A percentile compares a stretch with the other conserved stretches of the same genome.
These are phyloP conservation scores for Zymoseptoria ardabiliae DNA, from an alignment of 2,329 filamentous ascomycete genomes.

Conservation along the genomic window DNA sequence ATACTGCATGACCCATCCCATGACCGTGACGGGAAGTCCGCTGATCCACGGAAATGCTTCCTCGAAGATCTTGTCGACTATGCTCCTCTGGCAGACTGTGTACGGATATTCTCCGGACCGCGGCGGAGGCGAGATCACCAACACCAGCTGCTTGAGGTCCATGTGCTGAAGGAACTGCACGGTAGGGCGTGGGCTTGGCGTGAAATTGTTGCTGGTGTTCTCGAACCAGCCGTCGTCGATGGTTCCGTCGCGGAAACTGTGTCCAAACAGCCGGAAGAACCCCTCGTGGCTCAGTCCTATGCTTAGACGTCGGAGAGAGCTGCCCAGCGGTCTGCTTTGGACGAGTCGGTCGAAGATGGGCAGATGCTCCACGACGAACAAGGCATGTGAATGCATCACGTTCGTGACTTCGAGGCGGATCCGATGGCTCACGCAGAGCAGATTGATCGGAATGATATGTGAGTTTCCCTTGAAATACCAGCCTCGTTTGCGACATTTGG, in stretches of 20 bases:
- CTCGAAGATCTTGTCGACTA: slow-evolving; percentile 18
- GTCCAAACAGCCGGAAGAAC: slow-evolving; percentile 21
- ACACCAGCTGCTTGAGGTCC: slow-evolving; percentile 12
- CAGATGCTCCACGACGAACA: slow-evolving; percentile 15
- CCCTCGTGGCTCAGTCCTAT: slow-evolving; percentile 16
- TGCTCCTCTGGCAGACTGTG: slow-evolving; percentile 19
- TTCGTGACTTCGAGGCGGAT: slow-evolving; percentile 16
- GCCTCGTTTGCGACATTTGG: neutral
- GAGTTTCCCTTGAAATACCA: neutral
- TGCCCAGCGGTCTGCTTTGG: neutral
- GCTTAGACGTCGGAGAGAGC: slow-evolving; percentile 16
- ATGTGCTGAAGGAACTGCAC: slow-evolving; percentile 1
- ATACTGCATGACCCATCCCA: slow-evolving; percentile 18
- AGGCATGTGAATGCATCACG: slow-evolving; percentile 13
- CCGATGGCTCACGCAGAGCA: slow-evolving; percentile 17
- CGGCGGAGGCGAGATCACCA: slow-evolving; percentile 1
- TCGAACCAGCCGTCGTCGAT: neutral
- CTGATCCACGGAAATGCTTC: slow-evolving; percentile 18
- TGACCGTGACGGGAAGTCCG: slow-evolving; percentile 20
- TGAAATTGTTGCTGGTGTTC: neutral
- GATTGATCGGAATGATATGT: neutral
- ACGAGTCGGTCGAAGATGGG: slow-evolving; percentile 10
- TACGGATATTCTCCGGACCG: slow-evolving; percentile 1
- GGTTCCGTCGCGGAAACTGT: neutral
- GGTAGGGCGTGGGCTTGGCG: neutral